Evolutionary conservation across 2,329 filamentous ascomycete species (phyloP).

Genomic region (Pestalotiopsis sp.): DNA sequence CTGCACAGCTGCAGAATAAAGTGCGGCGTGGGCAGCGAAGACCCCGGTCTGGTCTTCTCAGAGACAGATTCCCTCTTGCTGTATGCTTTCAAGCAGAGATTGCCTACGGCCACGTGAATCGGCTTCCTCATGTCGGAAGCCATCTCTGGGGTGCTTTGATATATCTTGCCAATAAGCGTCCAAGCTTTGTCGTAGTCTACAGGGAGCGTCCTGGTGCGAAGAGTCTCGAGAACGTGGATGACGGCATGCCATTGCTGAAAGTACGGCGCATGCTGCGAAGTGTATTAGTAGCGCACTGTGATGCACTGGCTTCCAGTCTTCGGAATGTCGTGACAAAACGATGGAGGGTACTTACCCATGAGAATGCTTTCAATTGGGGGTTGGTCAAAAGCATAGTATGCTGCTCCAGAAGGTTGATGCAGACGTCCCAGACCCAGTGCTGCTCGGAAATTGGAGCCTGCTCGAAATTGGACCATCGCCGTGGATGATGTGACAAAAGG

Average conservation of each 20-base stretch:
- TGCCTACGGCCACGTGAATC: constrained; percentile 31
- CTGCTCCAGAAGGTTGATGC: constrained; percentile 30
- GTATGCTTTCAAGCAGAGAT: constrained; percentile 32
- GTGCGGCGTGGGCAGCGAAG: constrained; percentile 21
- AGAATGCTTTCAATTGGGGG: constrained; percentile 28
- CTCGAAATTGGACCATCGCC: constrained; percentile 29
- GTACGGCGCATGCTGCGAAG: constrained; percentile 23
- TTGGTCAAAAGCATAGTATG: constrained; percentile 33
- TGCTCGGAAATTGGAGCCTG: constrained; percentile 28
- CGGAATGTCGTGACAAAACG: neutral
- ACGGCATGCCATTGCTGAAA: constrained; percentile 34
- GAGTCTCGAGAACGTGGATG: constrained; percentile 34
- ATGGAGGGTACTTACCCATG: constrained; percentile 21
- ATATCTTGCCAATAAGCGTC: constrained; percentile 32
- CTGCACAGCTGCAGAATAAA: constrained; percentile 17
- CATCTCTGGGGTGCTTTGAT: constrained; percentile 31
- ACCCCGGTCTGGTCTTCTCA: constrained; percentile 16
- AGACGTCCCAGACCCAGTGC: constrained; percentile 28
- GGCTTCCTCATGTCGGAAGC: constrained; percentile 25
- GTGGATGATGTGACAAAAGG: constrained; percentile 25
- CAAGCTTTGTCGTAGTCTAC: constrained; percentile 33
- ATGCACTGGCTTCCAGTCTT: neutral
- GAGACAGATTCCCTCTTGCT: constrained; percentile 19
- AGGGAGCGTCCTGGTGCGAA: constrained; percentile 30
- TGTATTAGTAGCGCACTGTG: neutral